phyloP scores from a whole-genome alignment of 2,329 filamentous ascomycete species.

The Pyricularia sp. region DNA sequence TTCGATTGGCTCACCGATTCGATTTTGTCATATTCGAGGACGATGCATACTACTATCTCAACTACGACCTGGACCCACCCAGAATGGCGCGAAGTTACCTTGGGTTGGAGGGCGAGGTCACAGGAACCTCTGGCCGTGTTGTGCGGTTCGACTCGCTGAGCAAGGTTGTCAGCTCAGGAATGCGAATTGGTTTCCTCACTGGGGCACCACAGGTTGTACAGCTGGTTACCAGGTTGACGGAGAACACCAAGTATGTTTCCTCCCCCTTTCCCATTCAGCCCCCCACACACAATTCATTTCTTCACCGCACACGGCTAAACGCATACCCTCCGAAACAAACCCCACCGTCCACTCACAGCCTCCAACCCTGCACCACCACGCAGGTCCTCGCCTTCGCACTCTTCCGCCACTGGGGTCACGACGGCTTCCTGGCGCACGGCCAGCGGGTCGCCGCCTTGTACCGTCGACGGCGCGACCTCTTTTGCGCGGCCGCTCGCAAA shows the following conservation, averaged over 20 bases:
- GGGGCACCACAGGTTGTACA: not conserved
- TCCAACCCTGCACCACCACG: not conserved
- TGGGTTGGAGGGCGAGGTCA: constrained; percentile 1
- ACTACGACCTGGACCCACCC: constrained; percentile 6
- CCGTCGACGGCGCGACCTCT: not conserved
- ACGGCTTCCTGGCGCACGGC: not conserved
- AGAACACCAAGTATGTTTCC: not conserved
- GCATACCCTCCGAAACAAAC: not conserved
- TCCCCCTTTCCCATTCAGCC: not conserved
- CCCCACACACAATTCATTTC: not conserved
- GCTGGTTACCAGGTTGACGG: not conserved
- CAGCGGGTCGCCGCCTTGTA: not conserved
- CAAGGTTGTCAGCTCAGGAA: constrained; percentile 9
- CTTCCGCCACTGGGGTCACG: constrained; percentile 1
- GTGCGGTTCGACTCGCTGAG: constrained; percentile 8
- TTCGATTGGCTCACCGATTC: not conserved
- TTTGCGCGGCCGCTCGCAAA: not conserved
- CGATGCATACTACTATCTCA: constrained; percentile 7
- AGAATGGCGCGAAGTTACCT: constrained; percentile 7
- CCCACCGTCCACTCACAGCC: not conserved
- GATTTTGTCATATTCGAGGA: constrained; percentile 3
- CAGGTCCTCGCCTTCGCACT: constrained; percentile 1
- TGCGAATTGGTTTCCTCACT: constrained; percentile 7
- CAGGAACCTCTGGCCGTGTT: constrained; percentile 7
- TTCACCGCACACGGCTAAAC: not conserved